phyloP scores from a whole-genome alignment of 352 stramenopile genomes.

The Phytophthora capsici region DNA sequence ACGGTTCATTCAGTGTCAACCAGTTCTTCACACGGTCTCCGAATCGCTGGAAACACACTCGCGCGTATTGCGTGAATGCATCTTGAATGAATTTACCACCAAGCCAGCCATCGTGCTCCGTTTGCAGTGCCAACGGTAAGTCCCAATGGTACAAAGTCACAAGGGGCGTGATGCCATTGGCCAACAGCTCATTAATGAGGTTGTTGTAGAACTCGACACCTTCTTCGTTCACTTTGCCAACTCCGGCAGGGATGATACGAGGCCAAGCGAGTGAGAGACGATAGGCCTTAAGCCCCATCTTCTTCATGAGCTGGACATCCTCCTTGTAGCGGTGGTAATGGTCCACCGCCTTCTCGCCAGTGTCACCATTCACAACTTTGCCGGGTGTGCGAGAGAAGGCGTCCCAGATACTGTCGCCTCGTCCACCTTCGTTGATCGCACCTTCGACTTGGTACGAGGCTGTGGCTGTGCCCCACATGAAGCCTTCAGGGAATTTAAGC shows the following conservation, averaged over 20 bases:
- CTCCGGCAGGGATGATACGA: slow-evolving; percentile 88
- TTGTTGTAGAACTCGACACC: slow-evolving; percentile 93
- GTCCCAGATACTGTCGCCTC: slow-evolving; percentile 92
- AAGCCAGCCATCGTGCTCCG: slow-evolving; percentile 79
- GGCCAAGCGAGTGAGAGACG: slow-evolving; percentile 93
- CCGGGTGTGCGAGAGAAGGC: slow-evolving; percentile 73
- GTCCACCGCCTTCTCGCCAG: slow-evolving; percentile 88
- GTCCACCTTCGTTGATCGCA: slow-evolving; percentile 81
- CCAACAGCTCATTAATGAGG: slow-evolving; percentile 89
- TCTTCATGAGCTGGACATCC: slow-evolving; percentile 92
- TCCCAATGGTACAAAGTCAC: slow-evolving; percentile 98
- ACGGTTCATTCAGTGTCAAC: slow-evolving; percentile 94
- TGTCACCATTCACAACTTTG: slow-evolving; percentile 78
- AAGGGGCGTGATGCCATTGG: slow-evolving; percentile 85
- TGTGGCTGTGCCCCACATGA: slow-evolving; percentile 90
- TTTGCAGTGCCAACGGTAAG: slow-evolving; percentile 86
- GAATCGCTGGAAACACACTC: slow-evolving; percentile 90
- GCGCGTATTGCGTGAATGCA: slow-evolving; percentile 83
- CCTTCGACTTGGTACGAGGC: slow-evolving; percentile 95
- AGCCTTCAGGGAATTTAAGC: slow-evolving; percentile 59
- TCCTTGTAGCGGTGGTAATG: slow-evolving; percentile 91
- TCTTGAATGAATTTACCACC: slow-evolving; percentile 55
- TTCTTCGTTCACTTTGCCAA: slow-evolving; percentile 75
- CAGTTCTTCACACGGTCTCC: slow-evolving; percentile 94
- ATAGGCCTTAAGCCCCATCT: slow-evolving; percentile 90